Evolutionary conservation across 805 yeast species (phyloP).

Genomic region (Monosporozyma yasuniensis): DNA sequence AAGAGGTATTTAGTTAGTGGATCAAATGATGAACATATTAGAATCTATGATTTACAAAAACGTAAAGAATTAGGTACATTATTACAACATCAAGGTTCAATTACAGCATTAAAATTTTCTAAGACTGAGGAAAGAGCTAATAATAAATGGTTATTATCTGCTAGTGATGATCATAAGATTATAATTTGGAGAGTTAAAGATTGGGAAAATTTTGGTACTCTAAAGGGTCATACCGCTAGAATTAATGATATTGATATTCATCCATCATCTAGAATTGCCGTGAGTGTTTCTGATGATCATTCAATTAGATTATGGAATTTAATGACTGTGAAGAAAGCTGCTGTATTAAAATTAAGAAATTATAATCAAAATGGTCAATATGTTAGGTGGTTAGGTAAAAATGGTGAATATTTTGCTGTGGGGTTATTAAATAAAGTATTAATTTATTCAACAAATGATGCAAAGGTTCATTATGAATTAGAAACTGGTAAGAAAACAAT

Average conservation of each 20-base stretch:
- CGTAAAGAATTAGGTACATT: constrained; percentile 89
- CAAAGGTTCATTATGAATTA: constrained; percentile 47
- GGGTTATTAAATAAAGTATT: constrained; percentile 60
- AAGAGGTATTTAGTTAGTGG: constrained; percentile 86
- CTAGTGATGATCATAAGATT: constrained; percentile 83
- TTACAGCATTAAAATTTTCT: constrained; percentile 69
- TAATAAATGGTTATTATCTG: constrained; percentile 77
- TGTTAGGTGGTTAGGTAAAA: constrained; percentile 54
- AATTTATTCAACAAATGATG: constrained; percentile 54
- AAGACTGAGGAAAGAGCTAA: constrained; percentile 31
- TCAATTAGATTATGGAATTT: constrained; percentile 88
- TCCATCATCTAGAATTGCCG: constrained; percentile 81
- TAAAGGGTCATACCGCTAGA: constrained; percentile 83
- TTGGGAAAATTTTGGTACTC: constrained; percentile 85
- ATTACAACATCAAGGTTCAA: constrained; percentile 81
- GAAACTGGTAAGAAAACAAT: constrained; percentile 43
- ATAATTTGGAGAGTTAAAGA: constrained; percentile 93
- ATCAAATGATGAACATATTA: constrained; percentile 89
- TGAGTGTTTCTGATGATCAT: constrained; percentile 78
- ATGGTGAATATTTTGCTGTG: constrained; percentile 67
- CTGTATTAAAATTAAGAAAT: constrained; percentile 60
- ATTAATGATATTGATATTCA: constrained; percentile 83
- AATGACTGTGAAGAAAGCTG: constrained; percentile 94
- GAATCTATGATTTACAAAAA: constrained; percentile 87
- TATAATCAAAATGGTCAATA: constrained; percentile 59